Percentiles rank a stretch among this genome's conserved stretches.
phyloP scores from a whole-genome alignment of 148 eudicot genomes.

The Camellia japonica region DNA sequence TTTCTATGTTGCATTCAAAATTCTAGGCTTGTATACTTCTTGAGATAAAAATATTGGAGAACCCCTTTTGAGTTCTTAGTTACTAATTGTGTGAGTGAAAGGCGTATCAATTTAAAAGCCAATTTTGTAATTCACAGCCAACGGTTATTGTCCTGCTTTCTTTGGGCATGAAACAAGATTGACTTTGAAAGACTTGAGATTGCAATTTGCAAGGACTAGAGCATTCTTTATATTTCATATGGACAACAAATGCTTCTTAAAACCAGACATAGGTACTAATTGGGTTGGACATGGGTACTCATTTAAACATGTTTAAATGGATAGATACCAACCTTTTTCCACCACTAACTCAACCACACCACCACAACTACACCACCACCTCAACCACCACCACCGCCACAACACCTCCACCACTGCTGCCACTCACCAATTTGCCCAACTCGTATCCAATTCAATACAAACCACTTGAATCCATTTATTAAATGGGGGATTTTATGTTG shows the following conservation, averaged over 20 bases:
- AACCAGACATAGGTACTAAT: background rate
- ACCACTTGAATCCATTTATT: no score
- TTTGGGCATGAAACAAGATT: background rate
- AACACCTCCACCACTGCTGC: no score
- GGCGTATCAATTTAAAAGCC: background rate
- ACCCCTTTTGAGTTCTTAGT: background rate
- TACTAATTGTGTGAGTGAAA: background rate
- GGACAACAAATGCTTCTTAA: background rate
- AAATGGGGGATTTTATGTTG: no score
- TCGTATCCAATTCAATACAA: no score
- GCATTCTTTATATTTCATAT: background rate
- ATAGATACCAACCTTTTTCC: no score
- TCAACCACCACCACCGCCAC: no score
- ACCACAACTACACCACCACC: no score
- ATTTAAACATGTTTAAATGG: no score
- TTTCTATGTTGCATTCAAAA: background rate
- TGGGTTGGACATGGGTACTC: background rate
- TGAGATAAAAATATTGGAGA: background rate
- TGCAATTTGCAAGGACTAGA: slow-evolving; percentile 7
- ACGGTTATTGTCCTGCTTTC: background rate
- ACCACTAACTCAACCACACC: no score
- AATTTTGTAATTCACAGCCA: background rate
- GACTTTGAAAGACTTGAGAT: background rate
- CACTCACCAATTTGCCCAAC: no score
- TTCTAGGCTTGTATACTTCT: background rate